A percentile compares a stretch with the other conserved stretches of the same genome.
Conservation (phyloP, 257 asterid genomes). For the Perilla frutescens region DNA sequence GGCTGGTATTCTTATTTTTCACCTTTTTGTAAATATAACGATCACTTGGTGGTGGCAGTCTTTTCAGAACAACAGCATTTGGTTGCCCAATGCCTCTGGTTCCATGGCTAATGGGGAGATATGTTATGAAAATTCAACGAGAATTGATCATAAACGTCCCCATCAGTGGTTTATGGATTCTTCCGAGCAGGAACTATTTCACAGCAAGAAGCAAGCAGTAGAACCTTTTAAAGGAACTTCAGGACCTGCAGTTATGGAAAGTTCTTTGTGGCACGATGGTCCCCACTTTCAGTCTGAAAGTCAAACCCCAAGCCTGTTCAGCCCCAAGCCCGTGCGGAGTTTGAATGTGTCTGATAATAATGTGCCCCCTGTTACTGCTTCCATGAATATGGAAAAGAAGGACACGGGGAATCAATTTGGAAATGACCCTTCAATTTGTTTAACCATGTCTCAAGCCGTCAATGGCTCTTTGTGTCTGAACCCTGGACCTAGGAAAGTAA, state of each 20-base stretch:
- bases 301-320: slow-evolving; percentile 41
- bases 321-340: slow-evolving; percentile 43
- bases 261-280: slow-evolving; percentile 47
- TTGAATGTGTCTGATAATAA: slow-evolving; percentile 43
- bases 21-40: not conserved
- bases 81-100: slow-evolving; percentile 52
- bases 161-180: slow-evolving; percentile 53
- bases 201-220: slow-evolving; percentile 69
- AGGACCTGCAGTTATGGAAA: slow-evolving; percentile 42
- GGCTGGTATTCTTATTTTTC: not conserved
- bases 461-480: slow-evolving; percentile 50
- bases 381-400: slow-evolving; percentile 39
- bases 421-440: slow-evolving; percentile 44
- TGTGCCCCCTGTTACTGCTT: slow-evolving; percentile 35
- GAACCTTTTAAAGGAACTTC: slow-evolving; percentile 46
- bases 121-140: slow-evolving; percentile 43
- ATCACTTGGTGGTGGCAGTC: slow-evolving; percentile 46
- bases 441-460: slow-evolving; percentile 49
- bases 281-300: slow-evolving; percentile 46
- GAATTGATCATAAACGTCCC: slow-evolving; percentile 59
- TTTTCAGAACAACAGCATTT: slow-evolving; percentile 52
- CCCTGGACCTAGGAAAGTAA: slow-evolving; percentile 44
- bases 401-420: slow-evolving; percentile 33
- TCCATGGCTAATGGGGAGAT: slow-evolving; percentile 53
- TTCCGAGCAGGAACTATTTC: slow-evolving; percentile 47